Base-by-base conservation (phyloP, 345 rosid species). In the Eucalyptus leucophloia region DNA sequence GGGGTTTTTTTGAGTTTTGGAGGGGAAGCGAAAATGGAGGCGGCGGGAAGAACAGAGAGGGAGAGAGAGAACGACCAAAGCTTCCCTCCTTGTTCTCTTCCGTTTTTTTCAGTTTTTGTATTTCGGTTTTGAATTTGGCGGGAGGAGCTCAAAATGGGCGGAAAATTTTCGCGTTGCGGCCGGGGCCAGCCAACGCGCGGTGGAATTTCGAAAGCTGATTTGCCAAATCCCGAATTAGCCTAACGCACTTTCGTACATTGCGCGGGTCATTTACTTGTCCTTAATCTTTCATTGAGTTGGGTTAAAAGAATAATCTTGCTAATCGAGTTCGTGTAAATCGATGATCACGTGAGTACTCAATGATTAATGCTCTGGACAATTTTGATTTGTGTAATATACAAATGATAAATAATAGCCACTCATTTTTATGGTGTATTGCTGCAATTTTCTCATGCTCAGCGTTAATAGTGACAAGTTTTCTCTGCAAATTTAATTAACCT, bases 41-140 rank as follows among this genome's bases (percentile, higher is more conserved):
- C 16, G 90, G 91, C 81, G 90, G 91, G 91, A 89, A 89, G 91
- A 89, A 87, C 85, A 26, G 65, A 80, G 49, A 53, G 5, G 4
- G 47, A 44, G 45, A 9, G 26, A 19, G 44, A 34, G 83, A 72
- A 19, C 16, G 42, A 19, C 30, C 85, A 21, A 40, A 21, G 85
- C 47, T 77, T 42, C 85, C 85, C 42, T 42, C 83, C 42, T 77
- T 1, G 2, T 21, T 2, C 2, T 3, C 83, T 77, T 37, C 11
- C 85, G 47, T 18, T 77, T 26, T 26, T 77, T 40, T 77, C 28
- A 26, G 42, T 72, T 77, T 40, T 77, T 12, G 83, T 6, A 21
- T 77, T 77, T 77, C 47, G 47, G 45, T 37, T 51, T 53, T 12
- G 67, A 86, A 86, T 34, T 53, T 53, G 88, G 88, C 88, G 88